Percentiles rank a stretch among this genome's conserved stretches.
These are phyloP conservation scores for Artemisia tridentata DNA, from an alignment of 129 eudicot species.

Conservation along the genomic window DNA sequence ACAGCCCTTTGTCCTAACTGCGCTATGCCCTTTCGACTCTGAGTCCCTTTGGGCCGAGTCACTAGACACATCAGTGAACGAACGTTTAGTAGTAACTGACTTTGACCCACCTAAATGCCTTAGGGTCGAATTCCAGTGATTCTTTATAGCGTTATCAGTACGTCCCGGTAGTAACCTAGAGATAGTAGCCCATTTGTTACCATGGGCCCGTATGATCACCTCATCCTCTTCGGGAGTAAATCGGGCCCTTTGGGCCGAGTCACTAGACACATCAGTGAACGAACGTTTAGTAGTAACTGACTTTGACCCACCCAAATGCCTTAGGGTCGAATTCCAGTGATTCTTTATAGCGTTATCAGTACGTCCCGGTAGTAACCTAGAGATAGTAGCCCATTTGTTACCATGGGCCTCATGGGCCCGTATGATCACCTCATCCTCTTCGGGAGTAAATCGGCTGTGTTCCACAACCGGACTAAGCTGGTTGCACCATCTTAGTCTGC, in stretches of 20 bases:
- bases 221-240: constrained; percentile 1
- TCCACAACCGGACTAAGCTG: neutral
- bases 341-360: constrained; percentile 76
- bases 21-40: constrained; percentile 26
- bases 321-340: constrained; percentile 71
- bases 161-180: constrained; percentile 58
- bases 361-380: constrained; percentile 56
- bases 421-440: constrained; percentile 17
- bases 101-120: constrained; percentile 29
- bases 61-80: constrained; percentile 22
- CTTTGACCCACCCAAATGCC: constrained; percentile 27
- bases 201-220: constrained; percentile 43
- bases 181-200: constrained; percentile 73
- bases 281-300: constrained; percentile 12
- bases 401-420: constrained; percentile 56
- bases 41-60: constrained; percentile 36
- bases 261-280: constrained; percentile 27
- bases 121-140: constrained; percentile 73
- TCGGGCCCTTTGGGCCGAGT: no score
- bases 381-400: constrained; percentile 70
- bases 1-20: constrained; percentile 8
- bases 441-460: neutral
- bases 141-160: constrained; percentile 71
- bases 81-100: constrained; percentile 12
- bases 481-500: neutral